Evolutionary conservation across 768 basidiomycete species (phyloP).

Genomic region (Calocybe indica): DNA sequence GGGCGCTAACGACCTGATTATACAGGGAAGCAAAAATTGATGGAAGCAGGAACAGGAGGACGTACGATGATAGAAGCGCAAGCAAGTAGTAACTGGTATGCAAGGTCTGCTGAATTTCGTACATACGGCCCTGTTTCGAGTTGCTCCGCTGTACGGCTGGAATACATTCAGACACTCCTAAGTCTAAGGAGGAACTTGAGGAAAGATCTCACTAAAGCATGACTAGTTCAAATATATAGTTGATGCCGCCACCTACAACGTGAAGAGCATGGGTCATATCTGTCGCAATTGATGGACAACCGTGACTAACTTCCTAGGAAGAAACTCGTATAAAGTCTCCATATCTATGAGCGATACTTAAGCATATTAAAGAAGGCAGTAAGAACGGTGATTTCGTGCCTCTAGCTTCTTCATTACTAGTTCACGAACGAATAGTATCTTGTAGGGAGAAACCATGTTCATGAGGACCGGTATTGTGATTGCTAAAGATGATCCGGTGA

Average conservation of each 20-base stretch:
- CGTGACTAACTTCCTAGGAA: conserved; percentile 55
- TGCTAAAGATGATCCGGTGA: conserved; percentile 53
- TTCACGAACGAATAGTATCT: conserved; percentile 44
- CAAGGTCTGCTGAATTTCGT: conserved; percentile 64
- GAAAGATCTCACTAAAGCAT: conserved; percentile 62
- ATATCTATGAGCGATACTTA: conserved; percentile 41
- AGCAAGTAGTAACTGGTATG: conserved; percentile 65
- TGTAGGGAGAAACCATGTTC: conserved; percentile 46
- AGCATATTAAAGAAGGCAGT: neutral
- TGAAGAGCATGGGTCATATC: neutral
- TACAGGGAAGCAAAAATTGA: neutral
- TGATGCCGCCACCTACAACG: conserved; percentile 38
- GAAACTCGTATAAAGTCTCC: conserved; percentile 70
- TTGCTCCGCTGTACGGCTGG: conserved; percentile 58
- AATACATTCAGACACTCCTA: conserved; percentile 1
- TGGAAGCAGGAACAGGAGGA: conserved; percentile 5
- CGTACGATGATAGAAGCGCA: conserved; percentile 55
- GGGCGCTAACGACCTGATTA: conserved; percentile 49
- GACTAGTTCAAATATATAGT: conserved; percentile 58
- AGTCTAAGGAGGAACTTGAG: neutral
- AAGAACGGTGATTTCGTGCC: conserved; percentile 27
- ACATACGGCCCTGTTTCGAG: conserved; percentile 59
- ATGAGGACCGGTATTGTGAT: conserved; percentile 55
- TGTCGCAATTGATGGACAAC: neutral
- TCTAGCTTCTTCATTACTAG: conserved; percentile 44